Base-by-base conservation (phyloP, 768 basidiomycete species). In the Phanerochaete carnosa region DNA sequence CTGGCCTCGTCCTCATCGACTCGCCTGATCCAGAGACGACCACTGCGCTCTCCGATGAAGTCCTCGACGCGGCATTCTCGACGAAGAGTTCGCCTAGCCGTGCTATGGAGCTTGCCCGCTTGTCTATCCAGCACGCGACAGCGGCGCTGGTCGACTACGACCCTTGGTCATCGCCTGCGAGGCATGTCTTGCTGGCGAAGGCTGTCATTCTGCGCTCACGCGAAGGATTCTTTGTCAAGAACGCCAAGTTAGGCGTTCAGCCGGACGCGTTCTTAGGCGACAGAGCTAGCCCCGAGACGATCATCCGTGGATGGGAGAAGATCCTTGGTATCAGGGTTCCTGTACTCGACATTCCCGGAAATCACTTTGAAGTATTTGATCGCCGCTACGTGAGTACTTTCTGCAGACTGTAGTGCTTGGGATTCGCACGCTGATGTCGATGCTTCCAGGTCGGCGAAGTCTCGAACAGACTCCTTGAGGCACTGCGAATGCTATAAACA, bases 1-100 rank as follows among this genome's bases (percentile, higher is more conserved):
- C 74, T 54, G 90, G 88, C 0, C 73, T 91, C 46, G 63, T 90
- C 9, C 74, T 90, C 61, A 85, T 92, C 64, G 90, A 91, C 68
- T 78, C 87, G 0, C 88, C 90, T 0, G 74, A 77, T 59, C 89
- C 90, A 0, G 67, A 76, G 9, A 72, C 77, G n/a, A 78, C 80
- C 6, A 75, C 79, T 2, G 77, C 83, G 7, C 76, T 91, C 33
- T 78, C 88, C 7, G 76, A 79, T 37, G 43, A 75, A 0, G 63
- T 89, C 32, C 78, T 92, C 58, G 74, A 83, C n/a, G 69, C 74
- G 2, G 54, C 54, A 69, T 80, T 26, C 64, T 81, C n/a, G 68
- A 72, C 16, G 69, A 76, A 15, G 71, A 73, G 39, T 64, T 60
- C 22, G 37, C 68, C 1, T 66, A 72, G 29, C 66, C 75, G 12